Conservation (phyloP, 2,329 filamentous ascomycete genomes). For the Trichoderma simmonsii region DNA sequence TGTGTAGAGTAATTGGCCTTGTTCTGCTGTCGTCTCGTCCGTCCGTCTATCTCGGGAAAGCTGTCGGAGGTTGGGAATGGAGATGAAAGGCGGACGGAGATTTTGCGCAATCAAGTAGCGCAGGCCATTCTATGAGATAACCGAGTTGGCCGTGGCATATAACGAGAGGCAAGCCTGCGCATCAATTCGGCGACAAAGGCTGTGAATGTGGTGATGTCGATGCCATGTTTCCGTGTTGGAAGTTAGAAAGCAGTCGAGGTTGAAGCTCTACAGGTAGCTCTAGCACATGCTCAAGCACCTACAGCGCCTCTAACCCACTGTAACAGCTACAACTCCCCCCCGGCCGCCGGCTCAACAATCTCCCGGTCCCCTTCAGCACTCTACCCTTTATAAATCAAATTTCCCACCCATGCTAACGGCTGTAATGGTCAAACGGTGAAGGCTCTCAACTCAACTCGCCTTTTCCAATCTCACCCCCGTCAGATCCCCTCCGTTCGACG, state of each 20-base stretch:
- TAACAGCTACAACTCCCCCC: background rate
- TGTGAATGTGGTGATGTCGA: background rate
- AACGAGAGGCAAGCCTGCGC: background rate
- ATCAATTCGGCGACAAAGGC: background rate
- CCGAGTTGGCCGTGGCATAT: background rate
- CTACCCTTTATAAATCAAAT: conserved; percentile 27
- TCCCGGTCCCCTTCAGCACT: too few relatives aligned
- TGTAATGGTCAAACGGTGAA: conserved; percentile 64
- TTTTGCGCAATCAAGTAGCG: background rate
- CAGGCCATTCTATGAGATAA: background rate
- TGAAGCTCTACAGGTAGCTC: background rate
- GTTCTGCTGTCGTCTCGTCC: background rate
- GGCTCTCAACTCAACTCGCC: conserved; percentile 52
- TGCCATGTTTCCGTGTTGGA: background rate
- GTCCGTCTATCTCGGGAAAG: background rate
- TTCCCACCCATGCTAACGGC: conserved; percentile 32
- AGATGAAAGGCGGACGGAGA: background rate
- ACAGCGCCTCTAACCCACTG: background rate
- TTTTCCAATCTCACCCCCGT: conserved; percentile 52
- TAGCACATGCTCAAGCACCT: background rate
- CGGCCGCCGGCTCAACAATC: background rate
- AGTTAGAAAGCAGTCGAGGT: background rate
- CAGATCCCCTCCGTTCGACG: conserved; percentile 54
- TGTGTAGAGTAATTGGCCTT: background rate
- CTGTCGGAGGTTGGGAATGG: background rate